Conservation (phyloP, 495 filamentous ascomycete species). For the Lasiosphaeria ovina region DNA sequence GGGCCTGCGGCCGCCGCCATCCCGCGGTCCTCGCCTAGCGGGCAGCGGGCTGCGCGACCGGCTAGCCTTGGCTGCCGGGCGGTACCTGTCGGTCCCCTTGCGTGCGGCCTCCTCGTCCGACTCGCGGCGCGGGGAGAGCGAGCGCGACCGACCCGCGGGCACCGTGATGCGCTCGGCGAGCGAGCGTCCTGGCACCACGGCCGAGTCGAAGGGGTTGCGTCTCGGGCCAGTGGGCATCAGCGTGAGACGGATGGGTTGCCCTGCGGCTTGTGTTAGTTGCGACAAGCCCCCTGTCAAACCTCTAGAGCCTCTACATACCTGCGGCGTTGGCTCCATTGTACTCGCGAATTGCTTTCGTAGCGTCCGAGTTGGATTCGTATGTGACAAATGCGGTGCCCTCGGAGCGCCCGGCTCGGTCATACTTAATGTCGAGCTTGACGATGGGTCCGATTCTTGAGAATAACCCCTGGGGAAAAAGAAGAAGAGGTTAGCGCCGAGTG, state of each 20-base stretch:
- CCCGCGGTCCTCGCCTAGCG: conserved; percentile 21
- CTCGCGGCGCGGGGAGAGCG: conserved; percentile 52
- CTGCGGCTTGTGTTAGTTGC: conserved; percentile 31
- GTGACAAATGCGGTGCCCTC: conserved; percentile 84
- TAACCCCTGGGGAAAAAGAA: conserved; percentile 57
- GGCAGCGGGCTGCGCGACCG: conserved; percentile 50
- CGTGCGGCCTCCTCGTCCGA: conserved; percentile 68
- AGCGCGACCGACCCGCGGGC: conserved; percentile 48
- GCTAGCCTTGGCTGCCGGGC: conserved; percentile 58
- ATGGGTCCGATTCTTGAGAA: conserved; percentile 78
- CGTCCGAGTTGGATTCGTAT: conserved; percentile 67
- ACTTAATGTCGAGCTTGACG: conserved; percentile 66
- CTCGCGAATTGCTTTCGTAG: conserved; percentile 70
- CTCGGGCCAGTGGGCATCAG: conserved; percentile 55
- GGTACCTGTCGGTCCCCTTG: conserved; percentile 78
- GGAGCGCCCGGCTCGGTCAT: conserved; percentile 88
- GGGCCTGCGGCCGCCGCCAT: conserved; percentile 26
- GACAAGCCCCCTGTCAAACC: background rate
- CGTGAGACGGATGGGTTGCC: conserved; percentile 81
- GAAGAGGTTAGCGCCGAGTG: conserved; percentile 13
- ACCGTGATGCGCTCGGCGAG: conserved; percentile 74
- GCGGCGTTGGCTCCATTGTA: conserved; percentile 91
- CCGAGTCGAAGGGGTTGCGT: conserved; percentile 59
- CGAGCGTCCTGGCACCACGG: conserved; percentile 53
- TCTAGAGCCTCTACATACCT: conserved; percentile 40